Percentiles rank a stretch among this genome's conserved stretches.
Evolutionary conservation across 2,329 filamentous ascomycete species (phyloP).

Genomic region (Neofusicoccum parvum): DNA sequence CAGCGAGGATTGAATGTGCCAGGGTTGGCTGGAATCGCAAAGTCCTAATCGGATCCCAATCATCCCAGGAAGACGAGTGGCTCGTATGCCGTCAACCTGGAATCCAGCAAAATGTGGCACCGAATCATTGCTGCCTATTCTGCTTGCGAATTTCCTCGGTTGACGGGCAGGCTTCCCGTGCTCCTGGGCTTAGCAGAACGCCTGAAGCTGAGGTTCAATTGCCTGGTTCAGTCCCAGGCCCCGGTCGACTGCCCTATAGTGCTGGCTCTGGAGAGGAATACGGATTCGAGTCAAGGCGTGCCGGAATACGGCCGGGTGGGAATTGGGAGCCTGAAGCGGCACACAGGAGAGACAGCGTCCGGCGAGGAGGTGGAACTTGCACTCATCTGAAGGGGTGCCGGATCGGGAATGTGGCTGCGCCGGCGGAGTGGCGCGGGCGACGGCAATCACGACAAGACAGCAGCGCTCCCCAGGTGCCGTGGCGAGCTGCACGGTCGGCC

Average conservation of each 20-base stretch:
- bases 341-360: not conserved
- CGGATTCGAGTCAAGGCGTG: no score
- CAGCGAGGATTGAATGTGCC: no score
- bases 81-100: not conserved
- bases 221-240: not conserved
- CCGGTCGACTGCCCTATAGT: not conserved
- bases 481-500: no score
- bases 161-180: no score
- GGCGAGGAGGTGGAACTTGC: not conserved
- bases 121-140: not conserved
- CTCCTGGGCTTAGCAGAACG: no score
- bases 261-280: not conserved
- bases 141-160: not conserved
- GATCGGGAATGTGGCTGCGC: not conserved
- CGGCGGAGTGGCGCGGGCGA: not conserved
- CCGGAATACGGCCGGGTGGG: not conserved
- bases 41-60: no score
- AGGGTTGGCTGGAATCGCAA: no score
- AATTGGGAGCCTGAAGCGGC: not conserved
- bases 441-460: not conserved
- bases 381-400: not conserved
- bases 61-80: not conserved
- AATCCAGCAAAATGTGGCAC: not conserved
- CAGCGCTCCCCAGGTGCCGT: no score
- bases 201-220: not conserved